Conservation (phyloP, 257 asterid species). For the Salvia splendens region DNA sequence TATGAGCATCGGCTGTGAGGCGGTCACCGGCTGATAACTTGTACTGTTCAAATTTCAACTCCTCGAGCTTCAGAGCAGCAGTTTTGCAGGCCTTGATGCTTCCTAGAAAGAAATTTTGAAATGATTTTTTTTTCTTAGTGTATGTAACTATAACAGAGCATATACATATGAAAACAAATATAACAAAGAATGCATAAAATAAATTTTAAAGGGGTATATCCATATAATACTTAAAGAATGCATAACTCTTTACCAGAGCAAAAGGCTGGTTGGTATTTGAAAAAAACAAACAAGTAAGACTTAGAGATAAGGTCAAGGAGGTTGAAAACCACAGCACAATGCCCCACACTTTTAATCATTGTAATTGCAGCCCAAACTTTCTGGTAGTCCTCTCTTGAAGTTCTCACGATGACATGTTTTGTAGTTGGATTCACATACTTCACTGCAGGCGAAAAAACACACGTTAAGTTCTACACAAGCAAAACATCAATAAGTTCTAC, state of each 20-base stretch:
- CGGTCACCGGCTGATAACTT: conserved; percentile 55
- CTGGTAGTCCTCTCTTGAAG: conserved; percentile 70
- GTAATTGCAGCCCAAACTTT: conserved; percentile 80
- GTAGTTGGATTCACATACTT: conserved; percentile 90
- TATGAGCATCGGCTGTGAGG: conserved; percentile 45
- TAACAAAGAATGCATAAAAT: neutral
- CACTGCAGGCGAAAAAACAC: conserved; percentile 44
- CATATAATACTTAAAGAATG: conserved; percentile 1
- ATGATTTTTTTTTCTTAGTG: neutral
- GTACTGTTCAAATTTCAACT: conserved; percentile 73
- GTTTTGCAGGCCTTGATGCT: conserved; percentile 74
- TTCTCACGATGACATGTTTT: conserved; percentile 72
- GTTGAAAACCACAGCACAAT: conserved; percentile 76
- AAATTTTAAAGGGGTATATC: neutral
- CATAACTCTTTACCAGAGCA: neutral
- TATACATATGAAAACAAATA: neutral
- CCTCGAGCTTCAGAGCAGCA: conserved; percentile 83
- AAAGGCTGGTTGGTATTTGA: neutral
- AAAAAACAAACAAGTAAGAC: neutral
- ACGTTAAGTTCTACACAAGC: too few species aligned
- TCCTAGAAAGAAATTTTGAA: conserved; percentile 47
- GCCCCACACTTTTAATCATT: conserved; percentile 71
- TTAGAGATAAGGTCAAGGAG: conserved; percentile 53
- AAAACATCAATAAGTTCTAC: too few species aligned
- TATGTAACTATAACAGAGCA: too few species aligned